phyloP scores from a whole-genome alignment of 1,284 basidiomycete genomes.

The Phaffia rhodozyma region DNA sequence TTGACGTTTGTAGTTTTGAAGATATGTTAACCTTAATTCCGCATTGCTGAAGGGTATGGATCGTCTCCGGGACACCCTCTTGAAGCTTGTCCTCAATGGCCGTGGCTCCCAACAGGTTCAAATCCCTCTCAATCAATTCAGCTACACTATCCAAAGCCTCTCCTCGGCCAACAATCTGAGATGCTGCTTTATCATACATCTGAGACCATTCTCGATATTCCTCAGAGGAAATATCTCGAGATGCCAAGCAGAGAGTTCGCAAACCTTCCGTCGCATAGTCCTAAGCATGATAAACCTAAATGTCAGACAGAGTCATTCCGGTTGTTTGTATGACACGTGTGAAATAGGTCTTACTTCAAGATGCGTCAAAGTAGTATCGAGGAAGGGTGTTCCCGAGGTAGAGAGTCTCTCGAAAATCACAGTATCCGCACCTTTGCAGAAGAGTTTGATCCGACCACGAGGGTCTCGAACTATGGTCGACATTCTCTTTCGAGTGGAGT shows the following conservation, averaged over 20 bases:
- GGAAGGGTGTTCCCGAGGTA: slow-evolving; percentile 62
- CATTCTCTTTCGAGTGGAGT: slow-evolving; percentile 95
- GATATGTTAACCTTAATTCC: slow-evolving; percentile 66
- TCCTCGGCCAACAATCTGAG: slow-evolving; percentile 80
- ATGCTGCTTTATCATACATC: slow-evolving; percentile 82
- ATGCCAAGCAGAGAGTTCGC: slow-evolving; percentile 91
- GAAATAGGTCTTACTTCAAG: slow-evolving; percentile 53
- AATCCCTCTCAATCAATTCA: slow-evolving; percentile 87
- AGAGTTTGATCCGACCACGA: slow-evolving; percentile 85
- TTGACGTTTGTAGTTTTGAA: neutral
- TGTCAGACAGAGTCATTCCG: no score
- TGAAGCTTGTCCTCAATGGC: slow-evolving; percentile 98
- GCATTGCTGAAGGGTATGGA: slow-evolving; percentile 92
- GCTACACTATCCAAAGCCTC: slow-evolving; percentile 91
- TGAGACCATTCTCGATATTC: slow-evolving; percentile 82
- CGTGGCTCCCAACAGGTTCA: slow-evolving; percentile 86
- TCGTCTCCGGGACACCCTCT: slow-evolving; percentile 96
- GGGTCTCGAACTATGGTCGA: slow-evolving; percentile 81
- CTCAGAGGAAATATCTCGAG: slow-evolving; percentile 74
- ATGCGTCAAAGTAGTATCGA: slow-evolving; percentile 76
- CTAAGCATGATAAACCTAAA: slow-evolving; percentile 34
- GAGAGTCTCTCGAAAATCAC: slow-evolving; percentile 78
- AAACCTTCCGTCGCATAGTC: slow-evolving; percentile 95
- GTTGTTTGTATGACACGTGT: neutral
- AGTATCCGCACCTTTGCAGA: slow-evolving; percentile 95